Percentiles rank a stretch among this genome's conserved stretches.
Evolutionary conservation across 345 rosid species (phyloP).

Genomic region (Toxicodendron radicans): DNA sequence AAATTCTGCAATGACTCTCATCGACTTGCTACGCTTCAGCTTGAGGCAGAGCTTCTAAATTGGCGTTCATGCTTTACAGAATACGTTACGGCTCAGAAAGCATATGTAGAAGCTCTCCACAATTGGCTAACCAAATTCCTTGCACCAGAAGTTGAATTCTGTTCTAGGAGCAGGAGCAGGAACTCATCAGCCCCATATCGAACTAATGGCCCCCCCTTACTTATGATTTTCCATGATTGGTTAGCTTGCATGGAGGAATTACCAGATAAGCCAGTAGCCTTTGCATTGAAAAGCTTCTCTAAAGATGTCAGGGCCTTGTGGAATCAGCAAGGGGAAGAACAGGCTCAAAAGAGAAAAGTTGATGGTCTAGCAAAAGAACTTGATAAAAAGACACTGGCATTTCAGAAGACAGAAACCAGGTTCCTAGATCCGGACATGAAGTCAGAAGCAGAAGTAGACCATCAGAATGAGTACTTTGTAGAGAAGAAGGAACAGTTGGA

Average conservation of each 20-base stretch:
- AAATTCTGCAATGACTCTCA: slow-evolving; percentile 67
- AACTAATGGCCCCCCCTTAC: slow-evolving; percentile 54
- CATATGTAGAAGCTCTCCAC: slow-evolving; percentile 55
- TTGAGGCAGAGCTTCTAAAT: slow-evolving; percentile 66
- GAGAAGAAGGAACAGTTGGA: slow-evolving; percentile 56
- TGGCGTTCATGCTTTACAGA: slow-evolving; percentile 57
- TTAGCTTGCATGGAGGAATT: slow-evolving; percentile 43
- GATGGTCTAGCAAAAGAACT: slow-evolving; percentile 61
- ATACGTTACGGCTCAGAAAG: slow-evolving; percentile 54
- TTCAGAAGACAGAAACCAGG: slow-evolving; percentile 50
- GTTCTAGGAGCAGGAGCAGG: slow-evolving; percentile 49
- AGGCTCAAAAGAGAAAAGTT: slow-evolving; percentile 62
- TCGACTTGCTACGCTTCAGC: slow-evolving; percentile 72
- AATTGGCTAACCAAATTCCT: slow-evolving; percentile 69
- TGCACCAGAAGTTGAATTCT: slow-evolving; percentile 57
- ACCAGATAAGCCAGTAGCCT: slow-evolving; percentile 46
- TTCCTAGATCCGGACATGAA: slow-evolving; percentile 46
- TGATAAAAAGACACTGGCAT: slow-evolving; percentile 42
- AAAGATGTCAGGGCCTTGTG: slow-evolving; percentile 58
- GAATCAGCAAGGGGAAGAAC: slow-evolving; percentile 69
- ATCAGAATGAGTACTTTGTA: slow-evolving; percentile 22
- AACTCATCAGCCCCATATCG: slow-evolving; percentile 37
- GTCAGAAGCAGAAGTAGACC: slow-evolving; percentile 25
- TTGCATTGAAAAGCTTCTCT: slow-evolving; percentile 59
- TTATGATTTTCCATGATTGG: slow-evolving; percentile 56